phyloP scores from a whole-genome alignment of 2,329 filamentous ascomycete genomes.

The Fusarium concolor region DNA sequence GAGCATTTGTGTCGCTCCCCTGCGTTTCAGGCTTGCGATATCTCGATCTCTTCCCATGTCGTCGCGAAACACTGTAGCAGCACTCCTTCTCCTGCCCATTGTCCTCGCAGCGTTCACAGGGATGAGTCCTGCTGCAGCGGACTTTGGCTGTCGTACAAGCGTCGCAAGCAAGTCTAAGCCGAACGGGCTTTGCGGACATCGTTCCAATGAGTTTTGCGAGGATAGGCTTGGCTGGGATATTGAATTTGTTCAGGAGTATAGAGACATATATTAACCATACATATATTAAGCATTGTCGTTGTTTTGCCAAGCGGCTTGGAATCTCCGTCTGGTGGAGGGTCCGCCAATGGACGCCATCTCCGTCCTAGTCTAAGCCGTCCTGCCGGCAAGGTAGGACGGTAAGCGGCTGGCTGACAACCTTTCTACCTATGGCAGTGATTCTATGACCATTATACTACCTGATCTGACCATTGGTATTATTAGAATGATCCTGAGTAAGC shows the following conservation, averaged over 20 bases:
- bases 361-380: slow-evolving; percentile 16
- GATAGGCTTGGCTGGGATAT: neutral
- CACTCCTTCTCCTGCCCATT: slow-evolving; percentile 24
- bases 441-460: too few species aligned
- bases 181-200: slow-evolving; percentile 25
- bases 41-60: slow-evolving; percentile 27
- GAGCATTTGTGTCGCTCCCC: slow-evolving; percentile 7
- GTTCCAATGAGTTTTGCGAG: neutral
- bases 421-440: neutral
- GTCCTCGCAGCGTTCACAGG: slow-evolving; percentile 32
- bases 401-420: slow-evolving; percentile 12
- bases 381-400: slow-evolving; percentile 25
- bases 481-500: too few species aligned
- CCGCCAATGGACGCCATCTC: slow-evolving; percentile 4
- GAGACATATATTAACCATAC: neutral
- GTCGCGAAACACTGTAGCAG: slow-evolving; percentile 20
- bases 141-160: slow-evolving; percentile 37
- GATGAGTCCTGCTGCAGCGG: slow-evolving; percentile 34
- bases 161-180: slow-evolving; percentile 32
- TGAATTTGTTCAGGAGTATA: neutral
- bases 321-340: slow-evolving; percentile 3
- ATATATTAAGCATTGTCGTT: slow-evolving; percentile 12
- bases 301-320: neutral
- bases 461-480: neutral
- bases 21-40: slow-evolving; percentile 20